phyloP scores from a whole-genome alignment of 768 basidiomycete genomes.

The Leccinum imitatum region DNA sequence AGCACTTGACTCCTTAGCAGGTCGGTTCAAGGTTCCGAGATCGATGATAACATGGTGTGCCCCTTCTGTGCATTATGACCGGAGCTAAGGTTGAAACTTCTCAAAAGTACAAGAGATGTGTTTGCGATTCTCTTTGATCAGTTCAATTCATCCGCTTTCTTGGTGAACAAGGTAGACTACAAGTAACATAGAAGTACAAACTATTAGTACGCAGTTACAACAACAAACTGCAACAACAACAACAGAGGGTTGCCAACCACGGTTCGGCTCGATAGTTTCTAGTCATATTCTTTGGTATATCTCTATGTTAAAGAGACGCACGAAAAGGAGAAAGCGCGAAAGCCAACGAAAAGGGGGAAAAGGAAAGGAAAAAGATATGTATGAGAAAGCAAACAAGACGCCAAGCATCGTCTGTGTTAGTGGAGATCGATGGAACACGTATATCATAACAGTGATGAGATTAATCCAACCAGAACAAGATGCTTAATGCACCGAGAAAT shows the following conservation, averaged over 20 bases:
- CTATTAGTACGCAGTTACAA: not conserved
- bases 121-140: no score
- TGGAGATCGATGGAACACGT: conserved; percentile 5
- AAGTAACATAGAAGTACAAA: not conserved
- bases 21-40: conserved; percentile 33
- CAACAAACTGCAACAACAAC: not conserved
- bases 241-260: not conserved
- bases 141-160: not conserved
- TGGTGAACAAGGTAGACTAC: not conserved
- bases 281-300: conserved; percentile 24
- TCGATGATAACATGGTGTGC: conserved; percentile 49
- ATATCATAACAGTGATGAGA: conserved; percentile 6
- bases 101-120: no score
- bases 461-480: conserved; percentile 8
- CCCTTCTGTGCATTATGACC: conserved; percentile 44
- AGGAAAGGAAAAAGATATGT: not conserved
- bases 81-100: not conserved
- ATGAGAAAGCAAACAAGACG: not conserved
- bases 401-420: conserved; percentile 6
- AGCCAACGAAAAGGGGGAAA: not conserved
- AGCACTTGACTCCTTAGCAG: conserved; percentile 21
- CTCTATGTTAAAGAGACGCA: conserved; percentile 15
- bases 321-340: not conserved
- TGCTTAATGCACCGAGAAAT: not conserved
- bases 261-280: conserved; percentile 11